These are phyloP conservation scores for Geosmithia morbida DNA, from an alignment of 2,329 filamentous ascomycete species.

Conservation along the genomic window DNA sequence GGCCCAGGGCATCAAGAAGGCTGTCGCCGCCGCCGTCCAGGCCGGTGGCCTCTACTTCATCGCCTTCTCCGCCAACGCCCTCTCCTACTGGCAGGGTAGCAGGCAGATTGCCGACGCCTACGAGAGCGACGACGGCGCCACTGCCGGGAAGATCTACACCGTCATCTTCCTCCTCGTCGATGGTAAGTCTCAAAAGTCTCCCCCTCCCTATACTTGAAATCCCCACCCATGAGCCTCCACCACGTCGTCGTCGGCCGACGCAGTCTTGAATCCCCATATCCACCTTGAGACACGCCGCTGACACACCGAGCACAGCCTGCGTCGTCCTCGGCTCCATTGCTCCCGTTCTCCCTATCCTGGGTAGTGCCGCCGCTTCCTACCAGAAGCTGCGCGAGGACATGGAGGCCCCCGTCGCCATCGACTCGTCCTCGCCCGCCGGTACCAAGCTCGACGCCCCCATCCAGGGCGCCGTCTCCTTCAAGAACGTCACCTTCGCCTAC, in stretches of 20 bases:
- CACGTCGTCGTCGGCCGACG: no score
- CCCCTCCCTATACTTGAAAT: conserved; percentile 5
- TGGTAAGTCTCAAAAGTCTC: conserved; percentile 20
- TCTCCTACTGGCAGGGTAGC: conserved; percentile 56
- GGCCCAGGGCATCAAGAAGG: conserved; percentile 41
- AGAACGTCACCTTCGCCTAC: conserved; percentile 28
- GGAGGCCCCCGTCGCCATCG: conserved; percentile 30
- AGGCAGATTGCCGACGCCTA: conserved; percentile 27
- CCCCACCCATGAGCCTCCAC: neutral
- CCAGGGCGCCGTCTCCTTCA: conserved; percentile 19
- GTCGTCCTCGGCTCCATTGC: conserved; percentile 49
- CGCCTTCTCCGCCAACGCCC: conserved; percentile 50
- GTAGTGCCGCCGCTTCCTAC: conserved; percentile 41
- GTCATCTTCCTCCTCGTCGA: conserved; percentile 52
- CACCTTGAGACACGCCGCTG: neutral
- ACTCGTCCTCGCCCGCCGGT: conserved; percentile 20
- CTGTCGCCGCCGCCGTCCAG: conserved; percentile 39
- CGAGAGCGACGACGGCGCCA: conserved; percentile 16
- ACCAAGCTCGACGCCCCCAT: conserved; percentile 29
- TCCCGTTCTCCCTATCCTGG: conserved; percentile 47
- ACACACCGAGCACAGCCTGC: conserved; percentile 22
- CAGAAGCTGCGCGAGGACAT: conserved; percentile 44
- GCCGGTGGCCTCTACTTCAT: conserved; percentile 52
- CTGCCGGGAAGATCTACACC: conserved; percentile 39
- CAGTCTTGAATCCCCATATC: no score